Evolutionary conservation across 768 basidiomycete species (phyloP).

Genomic region (Asterophora lycoperdoides): DNA sequence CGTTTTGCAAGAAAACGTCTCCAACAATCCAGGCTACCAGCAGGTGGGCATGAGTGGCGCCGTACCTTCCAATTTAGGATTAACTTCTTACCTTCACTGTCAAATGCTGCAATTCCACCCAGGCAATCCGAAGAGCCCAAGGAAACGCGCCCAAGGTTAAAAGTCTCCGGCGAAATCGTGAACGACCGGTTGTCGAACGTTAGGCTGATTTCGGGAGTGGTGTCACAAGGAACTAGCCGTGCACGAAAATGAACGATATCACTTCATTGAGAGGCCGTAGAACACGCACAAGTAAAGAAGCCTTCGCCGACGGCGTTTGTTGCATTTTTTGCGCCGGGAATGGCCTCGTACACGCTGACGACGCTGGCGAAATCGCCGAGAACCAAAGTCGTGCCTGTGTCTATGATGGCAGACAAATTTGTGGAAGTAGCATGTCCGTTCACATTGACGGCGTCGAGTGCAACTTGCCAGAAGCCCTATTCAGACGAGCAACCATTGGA

Average conservation of each 20-base stretch:
- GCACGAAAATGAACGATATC: not conserved
- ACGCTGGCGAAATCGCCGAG: conserved; percentile 29
- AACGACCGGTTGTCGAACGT: conserved; percentile 35
- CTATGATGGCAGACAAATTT: conserved; percentile 27
- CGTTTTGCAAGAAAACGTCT: conserved; percentile 40
- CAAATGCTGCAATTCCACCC: conserved; percentile 26
- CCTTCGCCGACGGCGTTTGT: conserved; percentile 22
- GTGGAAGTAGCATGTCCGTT: conserved; percentile 18
- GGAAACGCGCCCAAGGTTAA: conserved; percentile 41
- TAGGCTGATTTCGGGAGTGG: conserved; percentile 27
- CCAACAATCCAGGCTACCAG: conserved; percentile 37
- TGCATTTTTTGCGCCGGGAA: conserved; percentile 29
- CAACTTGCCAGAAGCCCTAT: conserved; percentile 33
- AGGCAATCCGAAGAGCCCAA: conserved; percentile 55
- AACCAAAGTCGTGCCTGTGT: conserved; percentile 41
- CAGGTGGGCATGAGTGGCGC: not conserved
- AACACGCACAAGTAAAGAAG: conserved; percentile 28
- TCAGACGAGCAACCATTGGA: not conserved
- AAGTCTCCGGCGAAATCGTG: conserved; percentile 39
- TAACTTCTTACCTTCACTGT: conserved; percentile 2
- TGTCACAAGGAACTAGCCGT: conserved; percentile 26
- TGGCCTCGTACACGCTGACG: conserved; percentile 24
- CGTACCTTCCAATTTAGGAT: not conserved
- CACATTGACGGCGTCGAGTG: conserved; percentile 26
- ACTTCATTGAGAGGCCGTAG: not conserved